Conservation (phyloP, 2,329 filamentous ascomycete genomes). For the Tolypocladium nubicola region DNA sequence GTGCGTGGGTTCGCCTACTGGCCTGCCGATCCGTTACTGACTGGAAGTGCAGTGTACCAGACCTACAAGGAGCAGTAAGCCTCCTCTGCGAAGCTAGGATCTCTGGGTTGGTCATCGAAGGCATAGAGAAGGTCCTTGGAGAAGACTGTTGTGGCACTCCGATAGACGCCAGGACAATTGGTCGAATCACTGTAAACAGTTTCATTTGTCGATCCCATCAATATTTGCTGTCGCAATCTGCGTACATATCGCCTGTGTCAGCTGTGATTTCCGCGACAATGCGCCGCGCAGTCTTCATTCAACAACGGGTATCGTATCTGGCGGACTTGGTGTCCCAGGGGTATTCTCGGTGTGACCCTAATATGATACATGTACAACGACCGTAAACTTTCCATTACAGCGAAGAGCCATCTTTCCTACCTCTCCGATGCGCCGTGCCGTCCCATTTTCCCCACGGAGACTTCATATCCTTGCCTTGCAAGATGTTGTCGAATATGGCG, state of each 20-base stretch:
- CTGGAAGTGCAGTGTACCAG: conserved; percentile 32
- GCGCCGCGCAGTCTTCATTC: background rate
- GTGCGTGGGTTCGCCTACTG: conserved; percentile 31
- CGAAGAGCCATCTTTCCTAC: conserved; percentile 16
- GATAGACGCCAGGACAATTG: conserved; percentile 21
- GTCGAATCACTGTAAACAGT: conserved; percentile 15
- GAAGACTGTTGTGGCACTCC: conserved; percentile 15
- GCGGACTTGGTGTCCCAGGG: background rate
- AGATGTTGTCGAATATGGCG: conserved; percentile 30
- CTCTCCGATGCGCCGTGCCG: conserved; percentile 10
- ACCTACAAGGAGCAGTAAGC: conserved; percentile 29
- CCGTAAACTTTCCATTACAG: conserved; percentile 12
- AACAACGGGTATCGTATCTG: background rate
- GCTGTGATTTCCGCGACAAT: background rate
- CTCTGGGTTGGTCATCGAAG: conserved; percentile 7
- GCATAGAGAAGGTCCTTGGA: conserved; percentile 11
- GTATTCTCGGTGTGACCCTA: background rate
- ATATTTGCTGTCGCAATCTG: background rate
- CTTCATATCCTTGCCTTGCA: conserved; percentile 22
- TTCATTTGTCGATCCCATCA: conserved; percentile 11
- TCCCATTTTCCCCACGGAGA: conserved; percentile 14
- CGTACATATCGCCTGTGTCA: background rate
- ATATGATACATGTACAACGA: background rate
- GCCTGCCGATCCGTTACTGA: background rate
- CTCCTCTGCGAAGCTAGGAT: conserved; percentile 4